phyloP scores from a whole-genome alignment of 306 rosid species.

The Begonia masoniana region DNA sequence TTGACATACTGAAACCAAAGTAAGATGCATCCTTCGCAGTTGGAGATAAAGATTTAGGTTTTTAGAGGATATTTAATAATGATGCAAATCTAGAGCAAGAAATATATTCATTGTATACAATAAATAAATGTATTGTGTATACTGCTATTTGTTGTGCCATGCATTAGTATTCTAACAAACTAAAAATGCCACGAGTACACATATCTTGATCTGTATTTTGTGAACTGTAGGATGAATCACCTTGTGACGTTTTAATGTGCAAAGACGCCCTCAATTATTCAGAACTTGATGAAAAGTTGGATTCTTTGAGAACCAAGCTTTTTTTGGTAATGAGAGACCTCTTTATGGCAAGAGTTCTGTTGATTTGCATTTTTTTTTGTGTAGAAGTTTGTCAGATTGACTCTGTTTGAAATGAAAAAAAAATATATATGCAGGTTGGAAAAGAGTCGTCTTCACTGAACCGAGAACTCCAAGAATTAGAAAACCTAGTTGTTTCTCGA shows the following conservation, averaged over 20 bases:
- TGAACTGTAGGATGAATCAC: constrained; percentile 38
- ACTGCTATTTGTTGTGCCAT: no score
- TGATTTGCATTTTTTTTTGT: background rate
- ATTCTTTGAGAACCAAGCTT: constrained; percentile 50
- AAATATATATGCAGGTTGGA: constrained; percentile 32
- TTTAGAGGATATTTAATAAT: no score
- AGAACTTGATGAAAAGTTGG: constrained; percentile 48
- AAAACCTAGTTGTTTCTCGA: constrained; percentile 29
- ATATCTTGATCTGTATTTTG: constrained; percentile 1
- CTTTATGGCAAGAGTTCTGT: background rate
- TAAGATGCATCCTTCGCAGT: no score
- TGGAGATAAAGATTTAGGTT: no score
- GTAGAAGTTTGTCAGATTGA: background rate
- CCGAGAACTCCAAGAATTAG: constrained; percentile 48
- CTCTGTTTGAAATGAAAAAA: constrained; percentile 1
- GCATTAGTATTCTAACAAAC: no score
- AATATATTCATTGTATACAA: no score
- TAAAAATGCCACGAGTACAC: background rate
- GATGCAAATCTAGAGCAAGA: no score
- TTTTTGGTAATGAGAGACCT: constrained; percentile 21
- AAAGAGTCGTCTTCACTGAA: constrained; percentile 50
- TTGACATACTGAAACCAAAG: no score
- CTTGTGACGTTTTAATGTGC: constrained; percentile 11
- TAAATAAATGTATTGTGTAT: no score
- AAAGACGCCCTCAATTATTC: constrained; percentile 22